Conservation (phyloP, 257 asterid genomes). For the Solanum clarkiae region DNA sequence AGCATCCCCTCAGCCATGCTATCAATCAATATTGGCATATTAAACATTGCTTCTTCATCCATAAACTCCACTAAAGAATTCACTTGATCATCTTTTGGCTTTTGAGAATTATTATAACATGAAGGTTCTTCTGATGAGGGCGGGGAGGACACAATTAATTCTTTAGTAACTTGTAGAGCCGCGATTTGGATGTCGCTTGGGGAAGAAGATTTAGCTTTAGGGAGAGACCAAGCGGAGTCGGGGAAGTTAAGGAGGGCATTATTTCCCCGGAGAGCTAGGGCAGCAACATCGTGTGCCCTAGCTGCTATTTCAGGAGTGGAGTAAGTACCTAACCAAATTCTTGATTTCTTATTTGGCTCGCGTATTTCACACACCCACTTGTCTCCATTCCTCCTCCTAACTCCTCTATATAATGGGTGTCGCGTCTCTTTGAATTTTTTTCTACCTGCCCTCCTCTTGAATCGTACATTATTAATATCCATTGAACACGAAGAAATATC, state of each 20-base stretch:
- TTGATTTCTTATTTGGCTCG: constrained; percentile 21
- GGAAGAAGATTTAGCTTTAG: constrained; percentile 12
- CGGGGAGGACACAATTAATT: not conserved
- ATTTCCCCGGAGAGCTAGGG: constrained; percentile 29
- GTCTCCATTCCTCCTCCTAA: constrained; percentile 26
- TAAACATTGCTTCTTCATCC: constrained; percentile 65
- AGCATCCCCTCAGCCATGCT: constrained; percentile 88
- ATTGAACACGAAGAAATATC: not conserved
- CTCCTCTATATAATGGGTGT: constrained; percentile 56
- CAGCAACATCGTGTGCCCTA: constrained; percentile 44
- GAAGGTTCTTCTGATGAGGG: not conserved
- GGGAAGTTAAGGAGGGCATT: constrained; percentile 18
- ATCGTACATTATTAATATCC: not conserved
- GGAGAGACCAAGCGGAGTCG: constrained; percentile 11
- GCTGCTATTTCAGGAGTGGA: constrained; percentile 39
- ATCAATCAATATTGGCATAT: constrained; percentile 54
- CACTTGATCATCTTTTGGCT: not conserved
- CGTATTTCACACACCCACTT: constrained; percentile 64
- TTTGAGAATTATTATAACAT: not conserved
- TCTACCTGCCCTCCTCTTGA: constrained; percentile 42
- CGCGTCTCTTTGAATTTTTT: constrained; percentile 53
- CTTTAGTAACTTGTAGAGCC: constrained; percentile 15
- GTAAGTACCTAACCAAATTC: constrained; percentile 40
- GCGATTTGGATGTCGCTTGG: constrained; percentile 24
- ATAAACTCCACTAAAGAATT: not conserved